Percentiles rank a stretch among this genome's conserved stretches.
phyloP scores from a whole-genome alignment of 805 yeast species.

The Cyberlindnera euphorbiiphila region DNA sequence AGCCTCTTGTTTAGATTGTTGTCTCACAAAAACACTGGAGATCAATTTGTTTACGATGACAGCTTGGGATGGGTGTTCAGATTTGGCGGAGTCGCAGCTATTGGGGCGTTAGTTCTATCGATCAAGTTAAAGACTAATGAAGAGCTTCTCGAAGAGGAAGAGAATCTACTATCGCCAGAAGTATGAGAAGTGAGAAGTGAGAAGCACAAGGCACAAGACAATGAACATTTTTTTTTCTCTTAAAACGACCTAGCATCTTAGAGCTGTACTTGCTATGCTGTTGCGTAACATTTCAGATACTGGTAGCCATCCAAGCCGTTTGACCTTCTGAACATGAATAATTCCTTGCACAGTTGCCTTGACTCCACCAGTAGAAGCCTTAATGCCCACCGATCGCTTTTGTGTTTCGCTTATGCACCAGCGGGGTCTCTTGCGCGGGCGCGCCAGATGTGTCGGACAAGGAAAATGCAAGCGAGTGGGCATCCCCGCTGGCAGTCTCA shows the following conservation, averaged over 20 bases:
- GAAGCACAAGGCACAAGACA: neutral
- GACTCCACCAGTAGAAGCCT: too few relatives aligned
- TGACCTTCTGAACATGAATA: too few relatives aligned
- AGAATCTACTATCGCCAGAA: conserved; percentile 12
- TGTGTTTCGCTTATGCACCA: too few relatives aligned
- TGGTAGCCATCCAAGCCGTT: too few relatives aligned
- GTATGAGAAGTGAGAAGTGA: conserved; percentile 1
- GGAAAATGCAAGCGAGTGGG: conserved; percentile 2
- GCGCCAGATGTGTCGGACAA: too few relatives aligned
- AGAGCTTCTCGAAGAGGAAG: conserved; percentile 33
- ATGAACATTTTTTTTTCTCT: too few relatives aligned
- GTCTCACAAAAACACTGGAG: conserved; percentile 22
- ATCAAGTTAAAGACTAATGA: conserved; percentile 40
- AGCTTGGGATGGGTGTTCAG: conserved; percentile 56
- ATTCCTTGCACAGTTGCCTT: too few relatives aligned
- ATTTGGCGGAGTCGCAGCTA: conserved; percentile 48
- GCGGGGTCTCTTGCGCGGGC: too few relatives aligned
- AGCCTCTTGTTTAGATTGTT: conserved; percentile 42
- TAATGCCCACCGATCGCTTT: too few relatives aligned
- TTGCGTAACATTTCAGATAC: too few relatives aligned
- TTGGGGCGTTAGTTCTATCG: conserved; percentile 43
- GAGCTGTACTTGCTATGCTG: too few relatives aligned
- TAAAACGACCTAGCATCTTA: too few relatives aligned
- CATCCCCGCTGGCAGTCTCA: conserved; percentile 1
- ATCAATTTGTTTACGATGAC: conserved; percentile 33